Base-by-base conservation (phyloP, 2,329 filamentous ascomycete species). In the Phoma sp. region DNA sequence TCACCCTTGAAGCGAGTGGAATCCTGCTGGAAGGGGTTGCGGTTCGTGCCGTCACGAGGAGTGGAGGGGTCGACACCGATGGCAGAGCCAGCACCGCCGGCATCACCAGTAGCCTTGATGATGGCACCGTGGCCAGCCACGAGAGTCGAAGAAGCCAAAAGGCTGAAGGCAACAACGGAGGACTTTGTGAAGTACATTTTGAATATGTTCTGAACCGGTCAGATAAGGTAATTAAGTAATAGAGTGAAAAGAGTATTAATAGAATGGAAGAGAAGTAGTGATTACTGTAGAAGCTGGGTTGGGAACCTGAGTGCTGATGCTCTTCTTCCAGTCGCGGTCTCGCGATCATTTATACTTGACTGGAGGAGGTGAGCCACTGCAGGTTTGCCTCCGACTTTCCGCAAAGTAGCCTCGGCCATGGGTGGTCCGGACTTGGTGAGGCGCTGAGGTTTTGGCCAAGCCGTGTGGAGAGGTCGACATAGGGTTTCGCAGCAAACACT, bases 11-110 rank as follows among this genome's bases (percentile, higher is more conserved):
- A 88, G 50, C 84, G 83, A 46, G 86, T 89, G 43, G 80, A 80
- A 61, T 88, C 86, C 59, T 83, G 81, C 75, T 89, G 86, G 78
- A 87, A 87, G 38, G 86, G 86, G 42, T 80, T 75, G 56, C 85
- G 81, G 11, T 76, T 71, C 18, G 85, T 87, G 33, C 85, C 86
- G 60, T 87, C 84, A 56, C 86, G 85, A 33, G 86, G 85, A 43
- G 84, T 87, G 61, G 64, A 66, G 39, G 80, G 76, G 70, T 83
- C 81, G 57, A 88, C 69, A 64, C 84, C 85, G 15, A 81, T 76
- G 59, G 77, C 78, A 30, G 71, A 76, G 37, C 78, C 77, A 33
- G 75, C 74, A 57, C 85, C 85, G 42, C 85, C 85, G 23, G 77
- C 77, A 62, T 87, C 77, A 53, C 85, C 86, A 32, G 78, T 79